Conservation (phyloP, 1,139 yeast genomes). For the Pneumocystis jirovecii region DNA sequence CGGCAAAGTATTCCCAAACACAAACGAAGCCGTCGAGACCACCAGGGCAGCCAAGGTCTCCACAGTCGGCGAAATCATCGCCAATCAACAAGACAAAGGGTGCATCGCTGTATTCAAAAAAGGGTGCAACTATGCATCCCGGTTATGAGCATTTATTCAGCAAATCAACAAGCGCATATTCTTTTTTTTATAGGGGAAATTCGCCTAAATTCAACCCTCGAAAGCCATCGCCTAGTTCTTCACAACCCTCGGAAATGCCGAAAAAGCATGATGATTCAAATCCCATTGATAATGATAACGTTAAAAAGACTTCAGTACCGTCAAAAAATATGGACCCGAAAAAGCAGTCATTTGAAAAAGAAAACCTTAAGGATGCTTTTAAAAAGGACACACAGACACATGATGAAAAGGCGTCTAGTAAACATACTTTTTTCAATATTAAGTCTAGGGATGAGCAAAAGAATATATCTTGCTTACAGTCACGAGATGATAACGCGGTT, state of each 20-base stretch:
- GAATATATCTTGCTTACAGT: neutral
- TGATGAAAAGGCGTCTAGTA: neutral
- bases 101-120: neutral
- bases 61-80: neutral
- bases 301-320: neutral
- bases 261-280: neutral
- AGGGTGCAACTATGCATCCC: neutral
- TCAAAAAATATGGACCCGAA: neutral
- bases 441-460: neutral
- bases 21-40: neutral
- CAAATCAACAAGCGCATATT: neutral
- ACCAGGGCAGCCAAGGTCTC: neutral
- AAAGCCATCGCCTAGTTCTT: neutral
- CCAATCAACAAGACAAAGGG: neutral
- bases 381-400: neutral
- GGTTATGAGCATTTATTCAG: neutral
- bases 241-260: neutral
- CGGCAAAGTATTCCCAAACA: neutral
- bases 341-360: neutral
- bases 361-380: neutral
- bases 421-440: neutral
- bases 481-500: neutral
- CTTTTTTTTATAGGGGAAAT: neutral
- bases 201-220: neutral
- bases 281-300: neutral